Conservation (phyloP, 495 filamentous ascomycete species). For the Bacidia rubella region DNA sequence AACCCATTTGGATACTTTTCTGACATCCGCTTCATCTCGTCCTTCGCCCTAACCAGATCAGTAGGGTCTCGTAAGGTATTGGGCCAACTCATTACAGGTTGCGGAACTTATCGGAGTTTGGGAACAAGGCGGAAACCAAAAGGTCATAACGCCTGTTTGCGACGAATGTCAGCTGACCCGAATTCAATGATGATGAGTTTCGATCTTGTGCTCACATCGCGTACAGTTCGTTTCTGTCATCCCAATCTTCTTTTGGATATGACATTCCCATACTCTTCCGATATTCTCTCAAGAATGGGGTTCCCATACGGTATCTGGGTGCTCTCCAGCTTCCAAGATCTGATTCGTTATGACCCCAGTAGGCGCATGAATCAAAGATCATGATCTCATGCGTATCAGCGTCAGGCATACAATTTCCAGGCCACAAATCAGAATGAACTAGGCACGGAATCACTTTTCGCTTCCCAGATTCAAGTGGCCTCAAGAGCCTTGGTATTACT, state of each 20-base stretch:
- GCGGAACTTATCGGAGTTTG: constrained; percentile 5
- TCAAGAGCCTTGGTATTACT: constrained; percentile 22
- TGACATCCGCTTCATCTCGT: too few relatives aligned
- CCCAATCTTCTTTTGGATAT: constrained; percentile 7
- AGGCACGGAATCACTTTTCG: constrained; percentile 28
- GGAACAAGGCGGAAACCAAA: constrained; percentile 10
- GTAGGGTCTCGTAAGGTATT: too few relatives aligned
- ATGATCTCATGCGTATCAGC: constrained; percentile 20
- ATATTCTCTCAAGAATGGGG: constrained; percentile 11
- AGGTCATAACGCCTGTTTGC: constrained; percentile 10
- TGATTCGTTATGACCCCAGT: constrained; percentile 37
- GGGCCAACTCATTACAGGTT: too few relatives aligned
- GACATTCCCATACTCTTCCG: constrained; percentile 7
- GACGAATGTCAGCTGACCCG: background rate
- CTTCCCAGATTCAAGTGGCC: constrained; percentile 18
- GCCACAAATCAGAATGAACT: constrained; percentile 37
- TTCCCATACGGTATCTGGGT: constrained; percentile 9
- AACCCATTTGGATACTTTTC: too few relatives aligned
- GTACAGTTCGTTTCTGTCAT: constrained; percentile 16
- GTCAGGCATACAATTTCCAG: constrained; percentile 32
- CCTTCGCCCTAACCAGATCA: too few relatives aligned
- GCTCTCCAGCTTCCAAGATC: constrained; percentile 16
- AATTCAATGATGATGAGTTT: background rate
- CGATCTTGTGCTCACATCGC: constrained; percentile 8
- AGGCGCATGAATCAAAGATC: constrained; percentile 35